phyloP scores from a whole-genome alignment of 148 eudicot species.

The Polygonum aviculare region DNA sequence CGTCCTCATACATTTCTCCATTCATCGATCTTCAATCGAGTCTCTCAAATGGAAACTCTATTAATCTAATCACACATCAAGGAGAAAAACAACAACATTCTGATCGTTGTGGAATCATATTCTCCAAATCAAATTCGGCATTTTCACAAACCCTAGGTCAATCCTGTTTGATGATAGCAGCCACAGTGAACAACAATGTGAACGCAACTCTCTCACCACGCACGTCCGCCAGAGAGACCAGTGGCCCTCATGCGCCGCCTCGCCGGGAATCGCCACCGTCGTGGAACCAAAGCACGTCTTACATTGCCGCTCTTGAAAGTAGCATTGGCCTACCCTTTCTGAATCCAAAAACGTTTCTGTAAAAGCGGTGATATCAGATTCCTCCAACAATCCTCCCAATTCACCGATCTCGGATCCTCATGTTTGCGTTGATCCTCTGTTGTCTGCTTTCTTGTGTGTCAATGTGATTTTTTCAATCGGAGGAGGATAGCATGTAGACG shows the following conservation, averaged over 20 bases:
- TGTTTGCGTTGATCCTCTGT: constrained; percentile 1
- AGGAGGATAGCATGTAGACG: background rate
- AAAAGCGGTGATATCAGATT: constrained; percentile 30
- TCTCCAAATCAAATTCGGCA: background rate
- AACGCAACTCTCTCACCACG: background rate
- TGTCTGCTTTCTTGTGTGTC: background rate
- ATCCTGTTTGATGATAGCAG: constrained; percentile 7
- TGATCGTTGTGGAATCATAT: background rate
- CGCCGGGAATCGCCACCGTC: background rate
- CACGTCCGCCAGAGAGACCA: background rate
- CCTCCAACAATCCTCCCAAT: constrained; percentile 32
- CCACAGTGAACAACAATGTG: constrained; percentile 7
- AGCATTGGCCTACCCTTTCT: constrained; percentile 75
- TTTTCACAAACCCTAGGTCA: background rate
- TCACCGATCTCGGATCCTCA: constrained; percentile 23
- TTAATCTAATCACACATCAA: background rate
- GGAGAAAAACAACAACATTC: background rate
- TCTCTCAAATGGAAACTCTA: background rate
- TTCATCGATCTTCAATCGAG: background rate
- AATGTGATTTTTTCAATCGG: background rate
- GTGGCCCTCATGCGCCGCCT: background rate
- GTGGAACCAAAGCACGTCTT: constrained; percentile 11
- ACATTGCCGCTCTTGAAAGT: constrained; percentile 34
- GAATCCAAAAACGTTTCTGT: constrained; percentile 58
- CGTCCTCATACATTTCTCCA: background rate